Base-by-base conservation (phyloP, 129 eudicot genomes). In the Centella asiatica region DNA sequence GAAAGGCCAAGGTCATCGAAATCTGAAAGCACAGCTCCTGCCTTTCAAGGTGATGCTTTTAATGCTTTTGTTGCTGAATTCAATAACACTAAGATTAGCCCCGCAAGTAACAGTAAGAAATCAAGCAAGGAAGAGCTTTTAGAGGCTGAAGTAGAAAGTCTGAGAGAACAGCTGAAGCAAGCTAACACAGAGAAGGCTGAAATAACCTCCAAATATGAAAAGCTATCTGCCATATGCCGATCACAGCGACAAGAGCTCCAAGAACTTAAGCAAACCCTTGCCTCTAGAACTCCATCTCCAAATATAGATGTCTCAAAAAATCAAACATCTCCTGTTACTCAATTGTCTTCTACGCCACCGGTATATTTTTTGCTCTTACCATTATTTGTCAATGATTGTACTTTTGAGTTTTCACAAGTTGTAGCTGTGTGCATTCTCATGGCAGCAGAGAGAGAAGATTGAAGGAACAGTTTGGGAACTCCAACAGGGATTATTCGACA, bases 201-300 rank as follows among this genome's bases (percentile, higher is more conserved):
- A 71, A 44, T 85, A 44, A 87, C 81, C 65, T 74, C 99, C 39
- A 93, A 88, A 59, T 93, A 82, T 69, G 96, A 93, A 34, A 93
- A 93, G 65, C 75, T 93, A 64, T 67, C 95, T 37, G 86, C 95
- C 39, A 88, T 93, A 64, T 93, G 99, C 62, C 75, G 87, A 24
- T 84, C 96, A 67, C 99, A 93, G 76, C 75, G 99, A 56, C 99
- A 88, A 62, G 99, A 93, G 81, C 76, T 93, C 57, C 92, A 85
- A 62, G 99, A 88, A 65, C 87, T 88, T 60, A 93, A 93, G 74
- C 93, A 85, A 76, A 75, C 87, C 65, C 77, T 93, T 73, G 86
- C 95, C 71, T 79, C 94, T 14, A 81, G 70, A 70, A 77, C 87
- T 72, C 90, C 90, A 34, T n/a, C n/a, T n/a, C 90, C 87, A 54